A percentile compares a stretch with the other conserved stretches of the same genome.
phyloP scores from a whole-genome alignment of 2,329 filamentous ascomycete species.

The Sclerotinia minor region DNA sequence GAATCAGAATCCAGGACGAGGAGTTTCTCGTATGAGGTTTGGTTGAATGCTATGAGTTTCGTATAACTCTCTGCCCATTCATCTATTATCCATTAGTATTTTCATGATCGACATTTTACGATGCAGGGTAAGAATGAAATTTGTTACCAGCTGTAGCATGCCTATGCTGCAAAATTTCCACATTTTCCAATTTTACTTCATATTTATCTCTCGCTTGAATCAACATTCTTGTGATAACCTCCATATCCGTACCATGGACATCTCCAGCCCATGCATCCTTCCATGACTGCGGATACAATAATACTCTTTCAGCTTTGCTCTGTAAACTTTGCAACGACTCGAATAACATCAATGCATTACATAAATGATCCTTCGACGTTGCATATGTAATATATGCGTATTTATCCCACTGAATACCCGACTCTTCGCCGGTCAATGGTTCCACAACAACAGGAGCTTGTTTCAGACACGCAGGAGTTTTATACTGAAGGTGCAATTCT shows the following conservation, averaged over 20 bases:
- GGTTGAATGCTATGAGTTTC: conserved; percentile 69
- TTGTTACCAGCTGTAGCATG: conserved; percentile 44
- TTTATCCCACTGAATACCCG: conserved; percentile 45
- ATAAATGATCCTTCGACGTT: conserved; percentile 50
- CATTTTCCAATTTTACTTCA: conserved; percentile 47
- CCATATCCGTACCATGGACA: conserved; percentile 41
- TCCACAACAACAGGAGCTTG: conserved; percentile 21
- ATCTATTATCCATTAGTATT: conserved; percentile 10
- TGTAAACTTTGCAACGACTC: conserved; percentile 46
- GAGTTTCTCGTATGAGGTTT: conserved; percentile 55
- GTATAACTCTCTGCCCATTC: conserved; percentile 52
- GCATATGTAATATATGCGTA: conserved; percentile 54
- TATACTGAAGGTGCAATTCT: conserved; percentile 18
- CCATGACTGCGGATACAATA: conserved; percentile 47
- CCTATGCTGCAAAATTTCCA: conserved; percentile 45
- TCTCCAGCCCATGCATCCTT: conserved; percentile 40
- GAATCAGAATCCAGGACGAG: conserved; percentile 34
- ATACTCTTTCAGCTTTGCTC: conserved; percentile 48
- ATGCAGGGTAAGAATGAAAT: background rate
- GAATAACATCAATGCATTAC: conserved; percentile 54
- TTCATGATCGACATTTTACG: background rate
- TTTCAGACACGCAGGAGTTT: conserved; percentile 18
- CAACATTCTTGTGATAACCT: conserved; percentile 43
- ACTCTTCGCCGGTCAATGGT: conserved; percentile 19
- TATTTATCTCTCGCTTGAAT: conserved; percentile 47